phyloP scores from a whole-genome alignment of 768 basidiomycete species.

The Calvatia gigantea region DNA sequence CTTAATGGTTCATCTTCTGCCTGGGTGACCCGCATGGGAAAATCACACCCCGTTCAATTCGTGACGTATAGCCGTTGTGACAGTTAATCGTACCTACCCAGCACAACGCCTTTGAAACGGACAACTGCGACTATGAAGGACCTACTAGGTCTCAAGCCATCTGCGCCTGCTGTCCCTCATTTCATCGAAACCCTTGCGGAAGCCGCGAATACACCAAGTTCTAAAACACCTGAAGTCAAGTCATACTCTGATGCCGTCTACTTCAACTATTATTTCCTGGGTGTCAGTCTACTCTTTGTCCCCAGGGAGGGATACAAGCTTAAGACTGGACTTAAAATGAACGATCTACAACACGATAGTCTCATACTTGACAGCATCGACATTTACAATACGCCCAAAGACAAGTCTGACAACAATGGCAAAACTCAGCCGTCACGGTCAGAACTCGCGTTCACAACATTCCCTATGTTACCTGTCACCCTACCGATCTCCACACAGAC shows the following conservation, averaged over 20 bases:
- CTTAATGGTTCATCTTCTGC: no score
- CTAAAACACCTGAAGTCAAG: conserved; percentile 59
- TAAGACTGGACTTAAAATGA: conserved; percentile 34
- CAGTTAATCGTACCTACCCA: neutral
- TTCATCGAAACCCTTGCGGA: conserved; percentile 38
- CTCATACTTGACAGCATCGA: conserved; percentile 72
- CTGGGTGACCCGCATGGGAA: no score
- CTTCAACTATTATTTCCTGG: conserved; percentile 77
- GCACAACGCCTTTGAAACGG: neutral
- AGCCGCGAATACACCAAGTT: conserved; percentile 13
- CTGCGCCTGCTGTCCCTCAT: conserved; percentile 37
- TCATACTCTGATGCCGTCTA: conserved; percentile 82
- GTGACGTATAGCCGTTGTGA: neutral
- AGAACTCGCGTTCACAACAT: conserved; percentile 55
- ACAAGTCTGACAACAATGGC: conserved; percentile 21
- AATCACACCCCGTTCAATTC: no score
- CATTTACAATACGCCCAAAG: conserved; percentile 64
- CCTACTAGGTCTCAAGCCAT: conserved; percentile 52
- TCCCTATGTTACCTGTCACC: conserved; percentile 51
- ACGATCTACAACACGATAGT: conserved; percentile 37
- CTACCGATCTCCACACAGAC: conserved; percentile 34
- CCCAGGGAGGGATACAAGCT: conserved; percentile 67
- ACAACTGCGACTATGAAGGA: conserved; percentile 16
- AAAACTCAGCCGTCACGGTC: conserved; percentile 36
- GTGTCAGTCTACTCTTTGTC: conserved; percentile 76